Evolutionary conservation across 2,329 filamentous ascomycete species (phyloP), one percentile per base, ranked within the genome.

Genomic region (Penicillium sp.): DNA sequence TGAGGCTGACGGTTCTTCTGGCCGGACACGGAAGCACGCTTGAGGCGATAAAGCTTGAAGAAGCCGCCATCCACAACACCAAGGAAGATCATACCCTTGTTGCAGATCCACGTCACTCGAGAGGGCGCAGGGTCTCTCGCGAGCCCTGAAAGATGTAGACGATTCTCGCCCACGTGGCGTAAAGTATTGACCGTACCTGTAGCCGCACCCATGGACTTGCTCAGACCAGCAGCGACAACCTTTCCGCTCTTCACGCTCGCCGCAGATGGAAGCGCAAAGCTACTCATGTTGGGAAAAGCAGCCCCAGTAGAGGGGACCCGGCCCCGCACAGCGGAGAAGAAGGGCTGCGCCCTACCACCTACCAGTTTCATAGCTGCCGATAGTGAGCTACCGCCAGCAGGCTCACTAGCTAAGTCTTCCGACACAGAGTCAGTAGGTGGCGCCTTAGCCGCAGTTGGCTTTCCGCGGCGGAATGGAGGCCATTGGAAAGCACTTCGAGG

Each of bases 401-500:
- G 43, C 49, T 66, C 64, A 43, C 86, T 83, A 3, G 82, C 71
- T 6, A 77, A 68, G 10, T 82, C 78, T 13, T 78, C 74, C 11
- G 75, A 73, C 16, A 73, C 72, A 36, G 83, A 79, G 52, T 76
- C 55, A 73, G 75, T 36, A 67, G 66, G 48, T 73, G 66, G 65
- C 5, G 72, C 61, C 43, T 72, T 69, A 18, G 68, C 68, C 9
- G 68, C 47, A 24, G 69, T 62, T 32, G 78, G 75, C 43, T 78
- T 77, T 40, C 86, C 66, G 45, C 75, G 74, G 21, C 77, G 75
- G 57, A 77, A 87, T 22, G 92, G 90, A 39, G 92, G 92, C 92
- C 92, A 96, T 61, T 89, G 86, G 64, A 92, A 93, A 4, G 91
- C 90, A 59, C 86, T 89, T 43, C 85, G 81, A 8, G 92, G 91